phyloP scores from a whole-genome alignment of 2,329 filamentous ascomycete species.

The Rachicladosporium sp. region DNA sequence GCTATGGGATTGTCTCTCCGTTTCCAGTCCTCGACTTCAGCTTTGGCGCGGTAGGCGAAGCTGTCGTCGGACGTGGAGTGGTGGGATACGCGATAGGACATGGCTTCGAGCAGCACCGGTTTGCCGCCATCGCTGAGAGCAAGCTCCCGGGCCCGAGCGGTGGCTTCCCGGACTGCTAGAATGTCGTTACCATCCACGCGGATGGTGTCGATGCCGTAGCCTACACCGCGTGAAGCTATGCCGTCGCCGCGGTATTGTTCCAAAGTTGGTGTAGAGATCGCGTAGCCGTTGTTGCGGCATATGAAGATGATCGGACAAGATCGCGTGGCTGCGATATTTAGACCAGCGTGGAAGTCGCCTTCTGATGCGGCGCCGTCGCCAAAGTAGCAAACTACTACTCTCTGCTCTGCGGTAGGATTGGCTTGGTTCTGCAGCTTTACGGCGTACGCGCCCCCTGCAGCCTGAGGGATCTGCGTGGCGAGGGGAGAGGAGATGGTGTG shows the following conservation, averaged over 20 bases:
- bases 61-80: conserved; percentile 96
- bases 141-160: conserved; percentile 61
- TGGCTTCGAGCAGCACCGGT: conserved; percentile 81
- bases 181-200: conserved; percentile 92
- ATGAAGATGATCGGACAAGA: conserved; percentile 83
- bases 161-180: conserved; percentile 74
- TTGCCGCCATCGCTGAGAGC: conserved; percentile 70
- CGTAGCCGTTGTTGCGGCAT: conserved; percentile 86
- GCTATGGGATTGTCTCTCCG: conserved; percentile 79
- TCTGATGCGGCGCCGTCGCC: conserved; percentile 84
- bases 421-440: conserved; percentile 68
- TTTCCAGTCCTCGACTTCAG: conserved; percentile 95
- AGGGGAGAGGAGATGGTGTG: conserved; percentile 79
- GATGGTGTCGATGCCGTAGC: conserved; percentile 90
- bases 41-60: conserved; percentile 83
- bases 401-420: conserved; percentile 53
- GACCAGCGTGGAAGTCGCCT: conserved; percentile 80
- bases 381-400: conserved; percentile 74
- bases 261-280: conserved; percentile 77
- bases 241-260: conserved; percentile 89
- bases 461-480: conserved; percentile 82
- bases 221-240: conserved; percentile 73
- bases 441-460: conserved; percentile 75
- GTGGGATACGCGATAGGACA: conserved; percentile 96
- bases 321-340: conserved; percentile 82